Base-by-base conservation (phyloP, 2,329 filamentous ascomycete species). In the Rasamsonia emersonii region DNA sequence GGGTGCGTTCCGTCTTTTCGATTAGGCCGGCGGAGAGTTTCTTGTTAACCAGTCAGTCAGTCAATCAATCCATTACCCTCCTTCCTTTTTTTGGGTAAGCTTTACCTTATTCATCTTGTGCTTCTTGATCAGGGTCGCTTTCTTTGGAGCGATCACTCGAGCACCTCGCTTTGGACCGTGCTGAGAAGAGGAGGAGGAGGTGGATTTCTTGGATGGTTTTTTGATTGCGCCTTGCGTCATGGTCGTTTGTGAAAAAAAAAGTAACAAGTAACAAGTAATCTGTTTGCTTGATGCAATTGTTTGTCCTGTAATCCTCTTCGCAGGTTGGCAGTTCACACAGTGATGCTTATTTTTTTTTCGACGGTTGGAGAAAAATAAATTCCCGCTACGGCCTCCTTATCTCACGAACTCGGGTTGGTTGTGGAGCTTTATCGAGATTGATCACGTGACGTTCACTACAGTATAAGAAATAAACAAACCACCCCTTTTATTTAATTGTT, bases 111-210 rank as follows among this genome's bases (percentile, higher is more conserved):
- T 75, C 52, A 81, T 65, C 47, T 76, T 75, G 42, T 73, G 63
- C 50, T 77, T 69, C 50, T 70, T 68, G 23, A 79, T 67, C 32
- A 82, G 58, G 2, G 61, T 62, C 5, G 68, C 56, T 41, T 80
- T 82, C 58, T 80, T 80, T 3, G 79, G 79, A 32, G 77, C 77
- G 46, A 83, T 78, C 30, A 73, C 66, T 28, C 75, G 67, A 10
- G 67, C 61, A 30, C 79, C 79, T 40, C 70, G 72, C 49, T 73
- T 73, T 5, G 70, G 71, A 9, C 67, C 65, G 20, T 24, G 18
- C 25, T n/a, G n/a, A n/a, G n/a, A n/a, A n/a, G n/a, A n/a, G n/a
- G n/a, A n/a, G n/a, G n/a, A n/a, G n/a, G n/a, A 32, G 21, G 20
- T 31, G 14, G 32, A 28, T 17, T 26, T 36, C 19, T n/a, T 10